Percentiles rank a stretch among this genome's conserved stretches.
Conservation (phyloP, 495 filamentous ascomycete species). For the Tuber indicum region DNA sequence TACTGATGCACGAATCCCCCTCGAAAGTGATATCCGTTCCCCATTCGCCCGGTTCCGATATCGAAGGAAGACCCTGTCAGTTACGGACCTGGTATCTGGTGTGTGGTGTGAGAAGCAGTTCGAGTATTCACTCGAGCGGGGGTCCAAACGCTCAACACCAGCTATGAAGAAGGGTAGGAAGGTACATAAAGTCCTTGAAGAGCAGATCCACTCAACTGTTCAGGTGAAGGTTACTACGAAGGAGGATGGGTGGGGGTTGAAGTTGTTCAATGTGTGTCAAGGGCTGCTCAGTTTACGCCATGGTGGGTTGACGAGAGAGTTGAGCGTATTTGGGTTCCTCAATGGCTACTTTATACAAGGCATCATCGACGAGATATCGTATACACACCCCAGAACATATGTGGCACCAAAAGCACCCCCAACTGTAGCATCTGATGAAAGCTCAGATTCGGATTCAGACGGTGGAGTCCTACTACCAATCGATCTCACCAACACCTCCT, state of each 20-base stretch:
- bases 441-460: constrained; percentile 23
- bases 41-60: constrained; percentile 72
- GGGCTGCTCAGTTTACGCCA: constrained; percentile 70
- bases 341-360: constrained; percentile 82
- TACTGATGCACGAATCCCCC: constrained; percentile 29
- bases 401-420: constrained; percentile 55
- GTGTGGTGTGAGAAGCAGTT: constrained; percentile 97
- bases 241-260: constrained; percentile 76
- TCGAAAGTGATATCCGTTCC: constrained; percentile 40
- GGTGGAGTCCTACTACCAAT: constrained; percentile 42
- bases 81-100: constrained; percentile 79
- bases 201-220: constrained; percentile 72
- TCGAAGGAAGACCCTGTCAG: constrained; percentile 74
- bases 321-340: constrained; percentile 86
- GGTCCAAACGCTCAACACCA: constrained; percentile 62
- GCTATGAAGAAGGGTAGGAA: constrained; percentile 75
- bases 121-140: constrained; percentile 69
- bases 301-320: constrained; percentile 75
- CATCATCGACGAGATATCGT: constrained; percentile 80
- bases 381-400: constrained; percentile 60
- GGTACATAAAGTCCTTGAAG: constrained; percentile 77
- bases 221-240: constrained; percentile 61
- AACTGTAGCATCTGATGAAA: constrained; percentile 33
- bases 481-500: constrained; percentile 51
- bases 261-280: constrained; percentile 88